phyloP scores from a whole-genome alignment of 768 basidiomycete species.

The Boletus coccyginus region DNA sequence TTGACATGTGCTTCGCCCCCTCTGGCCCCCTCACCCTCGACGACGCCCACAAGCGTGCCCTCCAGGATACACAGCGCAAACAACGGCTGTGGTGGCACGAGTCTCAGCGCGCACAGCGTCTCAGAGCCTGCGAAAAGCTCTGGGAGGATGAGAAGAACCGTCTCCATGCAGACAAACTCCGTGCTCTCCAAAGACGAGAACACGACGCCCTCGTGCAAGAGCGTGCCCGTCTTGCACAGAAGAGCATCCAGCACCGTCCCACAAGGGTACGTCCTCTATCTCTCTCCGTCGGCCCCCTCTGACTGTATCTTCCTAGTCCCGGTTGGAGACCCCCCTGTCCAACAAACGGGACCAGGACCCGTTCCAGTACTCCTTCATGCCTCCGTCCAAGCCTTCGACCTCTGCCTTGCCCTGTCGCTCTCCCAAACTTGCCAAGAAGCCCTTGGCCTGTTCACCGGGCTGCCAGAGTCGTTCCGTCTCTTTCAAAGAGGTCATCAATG shows the following conservation, averaged over 20 bases:
- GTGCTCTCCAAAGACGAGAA: conserved; percentile 35
- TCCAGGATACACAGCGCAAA: conserved; percentile 34
- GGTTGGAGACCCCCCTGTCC: conserved; percentile 1
- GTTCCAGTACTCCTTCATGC: conserved; percentile 36
- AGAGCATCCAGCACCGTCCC: conserved; percentile 4
- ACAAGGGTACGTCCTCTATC: conserved; percentile 19
- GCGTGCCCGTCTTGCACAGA: conserved; percentile 22
- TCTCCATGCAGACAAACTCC: conserved; percentile 38
- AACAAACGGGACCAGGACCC: conserved; percentile 22
- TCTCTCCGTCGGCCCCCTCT: neutral
- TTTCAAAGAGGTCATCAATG: conserved; percentile 54
- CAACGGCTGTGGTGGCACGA: conserved; percentile 34
- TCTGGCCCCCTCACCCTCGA: conserved; percentile 39
- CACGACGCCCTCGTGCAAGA: conserved; percentile 28
- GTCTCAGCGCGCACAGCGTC: conserved; percentile 37
- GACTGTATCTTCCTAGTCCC: conserved; percentile 15
- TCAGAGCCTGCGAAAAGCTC: conserved; percentile 44
- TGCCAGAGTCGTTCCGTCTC: conserved; percentile 39
- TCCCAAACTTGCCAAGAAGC: conserved; percentile 12
- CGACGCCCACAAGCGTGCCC: conserved; percentile 40
- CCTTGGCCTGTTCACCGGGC: conserved; percentile 5
- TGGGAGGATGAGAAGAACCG: conserved; percentile 49
- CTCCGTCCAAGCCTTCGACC: conserved; percentile 19
- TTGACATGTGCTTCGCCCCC: conserved; percentile 38
- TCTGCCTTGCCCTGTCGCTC: conserved; percentile 20